A percentile compares a stretch with the other conserved stretches of the same genome.
These are phyloP conservation scores for Fusarium haematococcum DNA, from an alignment of 2,329 filamentous ascomycete species.

Conservation along the genomic window DNA sequence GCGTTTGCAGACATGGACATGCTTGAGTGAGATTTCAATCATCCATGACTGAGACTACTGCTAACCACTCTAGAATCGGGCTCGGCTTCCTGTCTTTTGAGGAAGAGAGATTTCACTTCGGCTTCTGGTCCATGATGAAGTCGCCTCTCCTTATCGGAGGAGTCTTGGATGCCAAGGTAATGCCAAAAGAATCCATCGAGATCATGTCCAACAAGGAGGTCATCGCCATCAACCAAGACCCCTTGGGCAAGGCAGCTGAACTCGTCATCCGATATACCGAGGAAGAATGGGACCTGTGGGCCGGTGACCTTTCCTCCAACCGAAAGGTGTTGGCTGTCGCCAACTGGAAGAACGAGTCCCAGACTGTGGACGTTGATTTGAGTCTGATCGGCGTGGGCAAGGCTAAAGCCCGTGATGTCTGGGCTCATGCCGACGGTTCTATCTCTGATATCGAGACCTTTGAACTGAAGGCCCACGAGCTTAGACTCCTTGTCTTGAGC, in stretches of 20 bases:
- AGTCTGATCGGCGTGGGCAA: constrained; percentile 53
- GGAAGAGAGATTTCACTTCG: constrained; percentile 65
- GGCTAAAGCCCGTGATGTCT: constrained; percentile 55
- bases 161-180: constrained; percentile 52
- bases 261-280: constrained; percentile 61
- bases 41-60: rapidly evolving
- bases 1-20: constrained; percentile 66
- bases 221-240: constrained; percentile 69
- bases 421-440: constrained; percentile 51
- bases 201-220: constrained; percentile 64
- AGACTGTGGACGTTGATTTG: constrained; percentile 57
- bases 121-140: constrained; percentile 65
- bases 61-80: constrained; percentile 53
- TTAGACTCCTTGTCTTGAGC: constrained; percentile 54
- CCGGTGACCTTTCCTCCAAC: constrained; percentile 57
- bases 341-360: constrained; percentile 61
- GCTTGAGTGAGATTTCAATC: constrained; percentile 53
- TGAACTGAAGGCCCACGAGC: constrained; percentile 52
- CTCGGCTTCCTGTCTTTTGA: constrained; percentile 57
- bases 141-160: constrained; percentile 62
- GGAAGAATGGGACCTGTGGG: constrained; percentile 64
- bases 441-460: constrained; percentile 49
- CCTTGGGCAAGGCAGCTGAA: constrained; percentile 62
- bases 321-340: constrained; percentile 59
- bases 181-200: constrained; percentile 54